Evolutionary conservation across 768 basidiomycete species (phyloP), one percentile per base, ranked within the genome.

Genomic region (Mycena vitilis): DNA sequence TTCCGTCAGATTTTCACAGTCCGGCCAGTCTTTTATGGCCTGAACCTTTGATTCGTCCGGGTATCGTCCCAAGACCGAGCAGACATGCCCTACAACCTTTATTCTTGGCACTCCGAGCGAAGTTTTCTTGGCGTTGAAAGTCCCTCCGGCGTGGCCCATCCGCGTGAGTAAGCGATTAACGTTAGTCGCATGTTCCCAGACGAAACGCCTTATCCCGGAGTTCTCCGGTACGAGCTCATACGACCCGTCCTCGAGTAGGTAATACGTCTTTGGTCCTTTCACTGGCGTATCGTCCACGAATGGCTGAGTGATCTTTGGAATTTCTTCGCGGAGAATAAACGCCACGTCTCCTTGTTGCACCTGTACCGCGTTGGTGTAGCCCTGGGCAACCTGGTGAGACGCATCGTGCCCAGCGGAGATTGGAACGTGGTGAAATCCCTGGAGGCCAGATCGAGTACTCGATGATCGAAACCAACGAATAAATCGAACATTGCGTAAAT

Each of bases 401-500:
- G 49, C 2, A 52, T 4, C 22, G 38, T 61, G 2, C 60, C 51
- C 15, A 61, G 51, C 7, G 60, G 60, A 13, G 22, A 22, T 5
- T 51, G 60, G 40, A 61, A 61, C 0, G 60, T 61, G 23, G 48
- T 52, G 20, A 52, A 53, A n/a, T 61, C 60, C 16, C 60, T 38
- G 6, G 51, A 61, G 16, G 13, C 60, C 3, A 52, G 13, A 36
- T 61, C 60, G 13, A 61, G 36, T 10, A 52, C 15, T 9, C 40
- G 13, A n/a, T 61, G 60, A 13, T 52, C 60, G 25, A 61, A 61
- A 1, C 60, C 60, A 12, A 61, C 51, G 51, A 61, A 53, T 5
- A 61, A 42, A n/a, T 61, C 60, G 51, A 61, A 51, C 60, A 61
- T 51, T 4, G 49, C 38, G 23, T 54, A 62, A 0, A 62, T n/a